Evolutionary conservation across 306 rosid species (phyloP).

Genomic region (Coriaria nepalensis): DNA sequence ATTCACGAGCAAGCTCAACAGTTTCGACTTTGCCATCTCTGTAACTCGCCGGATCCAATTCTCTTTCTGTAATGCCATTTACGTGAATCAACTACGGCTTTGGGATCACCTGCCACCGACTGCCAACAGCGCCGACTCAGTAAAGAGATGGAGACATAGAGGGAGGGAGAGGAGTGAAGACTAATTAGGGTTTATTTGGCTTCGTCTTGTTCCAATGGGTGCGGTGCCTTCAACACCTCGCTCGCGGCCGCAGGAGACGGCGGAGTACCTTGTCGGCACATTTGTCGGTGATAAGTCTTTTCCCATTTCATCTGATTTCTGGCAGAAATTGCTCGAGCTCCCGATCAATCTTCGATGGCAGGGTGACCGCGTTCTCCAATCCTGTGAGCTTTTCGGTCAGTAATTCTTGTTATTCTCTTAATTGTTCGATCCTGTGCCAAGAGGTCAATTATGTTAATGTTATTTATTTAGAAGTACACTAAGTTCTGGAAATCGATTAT

Average conservation of each 20-base stretch:
- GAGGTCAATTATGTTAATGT: conserved; percentile 6
- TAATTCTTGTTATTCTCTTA: conserved; percentile 11
- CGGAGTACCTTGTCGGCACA: conserved; percentile 80
- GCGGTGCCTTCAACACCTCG: conserved; percentile 84
- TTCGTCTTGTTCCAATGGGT: conserved; percentile 42
- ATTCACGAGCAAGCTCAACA: conserved; percentile 14
- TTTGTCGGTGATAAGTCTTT: conserved; percentile 70
- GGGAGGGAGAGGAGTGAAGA: not conserved
- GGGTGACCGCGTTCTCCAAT: conserved; percentile 54
- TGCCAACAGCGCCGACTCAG: conserved; percentile 18
- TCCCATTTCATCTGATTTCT: conserved; percentile 82
- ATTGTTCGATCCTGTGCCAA: not conserved
- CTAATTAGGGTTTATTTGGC: conserved; percentile 3
- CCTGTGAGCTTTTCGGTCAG: conserved; percentile 85
- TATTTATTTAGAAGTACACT: not conserved
- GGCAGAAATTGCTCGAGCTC: conserved; percentile 80
- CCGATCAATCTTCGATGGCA: conserved; percentile 77
- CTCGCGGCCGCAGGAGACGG: conserved; percentile 58
- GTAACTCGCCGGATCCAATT: conserved; percentile 22
- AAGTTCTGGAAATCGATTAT: not conserved
- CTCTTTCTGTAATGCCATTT: conserved; percentile 32
- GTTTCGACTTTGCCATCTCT: conserved; percentile 20
- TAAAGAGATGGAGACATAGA: conserved; percentile 8
- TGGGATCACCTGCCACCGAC: conserved; percentile 14
- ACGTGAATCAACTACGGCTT: conserved; percentile 21